Percentiles rank a stretch among this genome's conserved stretches.
Evolutionary conservation across 2,329 filamentous ascomycete genomes (phyloP).

Genomic region (Kalmusia sp.): DNA sequence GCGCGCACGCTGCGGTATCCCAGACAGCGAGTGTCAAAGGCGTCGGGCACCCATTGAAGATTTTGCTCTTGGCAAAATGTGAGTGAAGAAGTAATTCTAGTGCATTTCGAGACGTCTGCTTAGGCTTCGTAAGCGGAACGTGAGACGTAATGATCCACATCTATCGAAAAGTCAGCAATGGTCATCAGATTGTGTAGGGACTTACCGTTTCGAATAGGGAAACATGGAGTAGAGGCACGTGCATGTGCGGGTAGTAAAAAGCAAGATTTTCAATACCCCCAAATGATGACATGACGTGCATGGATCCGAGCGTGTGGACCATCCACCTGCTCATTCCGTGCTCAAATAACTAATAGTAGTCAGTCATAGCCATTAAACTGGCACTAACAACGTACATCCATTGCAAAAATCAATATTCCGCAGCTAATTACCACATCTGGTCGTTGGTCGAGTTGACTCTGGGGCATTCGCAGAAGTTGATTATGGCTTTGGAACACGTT

Average conservation of each 20-base stretch:
- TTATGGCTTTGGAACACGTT: constrained; percentile 27
- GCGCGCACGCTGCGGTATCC: constrained; percentile 23
- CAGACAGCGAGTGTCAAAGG: constrained; percentile 21
- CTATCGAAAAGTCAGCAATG: not conserved
- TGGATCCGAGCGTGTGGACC: constrained; percentile 24
- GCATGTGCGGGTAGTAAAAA: constrained; percentile 28
- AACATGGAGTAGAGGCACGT: constrained; percentile 16
- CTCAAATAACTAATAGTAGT: constrained; percentile 22
- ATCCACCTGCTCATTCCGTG: constrained; percentile 26
- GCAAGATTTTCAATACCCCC: constrained; percentile 27
- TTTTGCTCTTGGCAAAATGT: constrained; percentile 12
- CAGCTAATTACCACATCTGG: constrained; percentile 24
- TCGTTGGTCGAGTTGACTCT: constrained; percentile 13
- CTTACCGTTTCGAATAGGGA: constrained; percentile 22
- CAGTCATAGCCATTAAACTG: not conserved
- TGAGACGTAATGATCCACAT: constrained; percentile 22
- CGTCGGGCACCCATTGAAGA: constrained; percentile 23
- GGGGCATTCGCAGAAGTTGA: constrained; percentile 17
- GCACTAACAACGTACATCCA: constrained; percentile 25
- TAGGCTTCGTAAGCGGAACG: constrained; percentile 17
- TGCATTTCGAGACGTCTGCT: constrained; percentile 20
- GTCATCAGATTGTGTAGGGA: not conserved
- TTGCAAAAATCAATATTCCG: constrained; percentile 26
- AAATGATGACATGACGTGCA: constrained; percentile 23
- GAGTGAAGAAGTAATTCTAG: constrained; percentile 22